Conservation (phyloP, 208 protist species). For the Porcisia deanei region DNA sequence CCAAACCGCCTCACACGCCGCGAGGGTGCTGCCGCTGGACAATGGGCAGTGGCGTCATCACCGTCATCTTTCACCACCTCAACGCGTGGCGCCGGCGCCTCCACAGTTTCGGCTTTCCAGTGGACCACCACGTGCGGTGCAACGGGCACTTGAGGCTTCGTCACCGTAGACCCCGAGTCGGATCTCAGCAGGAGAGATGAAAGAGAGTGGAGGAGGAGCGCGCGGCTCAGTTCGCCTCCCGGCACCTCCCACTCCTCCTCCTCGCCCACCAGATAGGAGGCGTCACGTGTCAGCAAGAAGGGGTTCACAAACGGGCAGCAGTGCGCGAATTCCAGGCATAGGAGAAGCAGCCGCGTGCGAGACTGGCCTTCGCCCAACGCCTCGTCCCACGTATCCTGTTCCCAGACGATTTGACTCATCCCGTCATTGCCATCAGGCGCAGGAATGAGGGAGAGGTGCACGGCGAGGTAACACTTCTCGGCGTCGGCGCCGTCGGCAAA, state of each 20-base stretch:
- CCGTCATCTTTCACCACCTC: constrained; percentile 7
- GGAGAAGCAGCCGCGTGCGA: constrained; percentile 30
- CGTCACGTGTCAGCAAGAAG: constrained; percentile 34
- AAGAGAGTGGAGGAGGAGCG: constrained; percentile 17
- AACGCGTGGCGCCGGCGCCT: background rate
- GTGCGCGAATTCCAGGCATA: constrained; percentile 70
- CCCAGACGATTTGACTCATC: constrained; percentile 16
- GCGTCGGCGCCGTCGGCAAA: constrained; percentile 53
- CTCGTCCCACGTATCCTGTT: constrained; percentile 7
- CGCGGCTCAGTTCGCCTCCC: constrained; percentile 48
- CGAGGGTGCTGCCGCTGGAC: background rate
- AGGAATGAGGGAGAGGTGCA: constrained; percentile 50
- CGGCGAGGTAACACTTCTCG: constrained; percentile 60
- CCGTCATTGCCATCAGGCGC: constrained; percentile 9
- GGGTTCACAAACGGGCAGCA: constrained; percentile 64
- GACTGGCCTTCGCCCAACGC: constrained; percentile 14
- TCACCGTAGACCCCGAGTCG: constrained; percentile 17
- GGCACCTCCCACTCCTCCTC: constrained; percentile 25
- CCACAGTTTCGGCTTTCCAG: constrained; percentile 15
- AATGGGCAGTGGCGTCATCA: background rate
- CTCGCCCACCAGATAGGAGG: constrained; percentile 7
- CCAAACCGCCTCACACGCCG: constrained; percentile 21
- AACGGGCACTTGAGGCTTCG: constrained; percentile 10
- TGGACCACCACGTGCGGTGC: constrained; percentile 21
- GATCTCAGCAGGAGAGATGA: constrained; percentile 28